Base-by-base conservation (phyloP, 2,329 filamentous ascomycete genomes). In the Thelonectria blattea region DNA sequence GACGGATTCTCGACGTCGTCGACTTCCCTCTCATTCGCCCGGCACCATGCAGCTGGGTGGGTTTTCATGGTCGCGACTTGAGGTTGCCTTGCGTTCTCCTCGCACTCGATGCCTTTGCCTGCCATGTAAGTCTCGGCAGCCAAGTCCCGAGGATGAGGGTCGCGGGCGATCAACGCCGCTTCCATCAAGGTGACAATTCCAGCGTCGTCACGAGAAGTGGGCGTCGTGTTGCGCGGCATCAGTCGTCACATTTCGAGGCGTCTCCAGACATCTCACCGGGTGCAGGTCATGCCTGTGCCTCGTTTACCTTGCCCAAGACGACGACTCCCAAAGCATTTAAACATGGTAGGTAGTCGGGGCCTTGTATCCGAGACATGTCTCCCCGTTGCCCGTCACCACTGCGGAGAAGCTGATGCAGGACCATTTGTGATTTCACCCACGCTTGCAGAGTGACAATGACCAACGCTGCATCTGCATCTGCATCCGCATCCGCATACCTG, bases 181-280 rank as follows among this genome's bases (percentile, higher is more conserved):
- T 50, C 30, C 41, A 50, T 56, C 47, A 50, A 48, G 20, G 27
- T 27, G 11, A 42, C 47, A 56, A 50, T 56, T 55, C 46, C 46
- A 56, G 39, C 14, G 22, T 45, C 17, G 17, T 56, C 53, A 34
- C 24, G 34, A 34, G 39, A 45, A 42, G n/a, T n/a, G 17, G 12
- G 18, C 22, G 30, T 47, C 20, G 37, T 47, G 22, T 34, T n/a
- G 15, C 45, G 15, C 12, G n/a, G 12, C 45, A 32, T 30, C 27
- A 30, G 17, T 32, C 14, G 45, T 17, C 45, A 48, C 22, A 48
- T 48, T 48, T 24, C 45, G n/a, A 48, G 5, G 22, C 8, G 45
- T 5, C 15, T 10, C 45, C 11, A 45, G 20, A 18, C 4, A 12
- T 41, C 37, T 41, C 37, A 8, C 9, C 27, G 9, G 27, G 8